These are phyloP conservation scores for Poa annua DNA, from an alignment of 176 grass and related monocot genomes.

Conservation along the genomic window DNA sequence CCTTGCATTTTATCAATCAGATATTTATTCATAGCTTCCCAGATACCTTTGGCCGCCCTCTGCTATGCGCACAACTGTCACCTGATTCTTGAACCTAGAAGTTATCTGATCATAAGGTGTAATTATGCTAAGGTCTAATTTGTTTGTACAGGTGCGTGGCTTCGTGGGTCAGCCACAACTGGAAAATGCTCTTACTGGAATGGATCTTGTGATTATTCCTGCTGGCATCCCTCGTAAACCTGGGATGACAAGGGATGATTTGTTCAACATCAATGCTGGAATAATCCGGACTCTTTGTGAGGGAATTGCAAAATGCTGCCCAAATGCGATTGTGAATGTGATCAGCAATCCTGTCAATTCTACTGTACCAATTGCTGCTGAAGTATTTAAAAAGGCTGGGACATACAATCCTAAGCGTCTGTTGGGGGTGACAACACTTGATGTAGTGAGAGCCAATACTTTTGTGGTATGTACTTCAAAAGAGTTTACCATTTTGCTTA, in stretches of 20 bases:
- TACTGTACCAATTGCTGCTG: slow-evolving; percentile 84
- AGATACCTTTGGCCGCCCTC: not conserved
- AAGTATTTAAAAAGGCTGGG: slow-evolving; percentile 77
- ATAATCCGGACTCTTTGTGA: slow-evolving; percentile 84
- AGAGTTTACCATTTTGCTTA: not conserved
- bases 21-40: not conserved
- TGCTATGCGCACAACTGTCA: not conserved
- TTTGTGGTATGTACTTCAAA: slow-evolving; percentile 72
- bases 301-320: slow-evolving; percentile 80
- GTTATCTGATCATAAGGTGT: not conserved
- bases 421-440: slow-evolving; percentile 89
- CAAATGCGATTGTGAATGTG: slow-evolving; percentile 80
- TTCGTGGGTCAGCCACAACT: slow-evolving; percentile 81
- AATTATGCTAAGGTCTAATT: slow-evolving; percentile 26
- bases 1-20: not conserved
- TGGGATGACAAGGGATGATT: slow-evolving; percentile 92
- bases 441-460: slow-evolving; percentile 94
- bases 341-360: slow-evolving; percentile 98
- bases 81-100: not conserved
- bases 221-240: slow-evolving; percentile 89
- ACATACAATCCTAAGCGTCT: slow-evolving; percentile 77
- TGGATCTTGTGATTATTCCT: slow-evolving; percentile 95
- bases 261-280: slow-evolving; percentile 98
- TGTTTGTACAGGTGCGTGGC: slow-evolving; percentile 70
- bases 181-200: slow-evolving; percentile 79